Conservation (phyloP, 176 grass and related monocot species). For the Carex littledalei region DNA sequence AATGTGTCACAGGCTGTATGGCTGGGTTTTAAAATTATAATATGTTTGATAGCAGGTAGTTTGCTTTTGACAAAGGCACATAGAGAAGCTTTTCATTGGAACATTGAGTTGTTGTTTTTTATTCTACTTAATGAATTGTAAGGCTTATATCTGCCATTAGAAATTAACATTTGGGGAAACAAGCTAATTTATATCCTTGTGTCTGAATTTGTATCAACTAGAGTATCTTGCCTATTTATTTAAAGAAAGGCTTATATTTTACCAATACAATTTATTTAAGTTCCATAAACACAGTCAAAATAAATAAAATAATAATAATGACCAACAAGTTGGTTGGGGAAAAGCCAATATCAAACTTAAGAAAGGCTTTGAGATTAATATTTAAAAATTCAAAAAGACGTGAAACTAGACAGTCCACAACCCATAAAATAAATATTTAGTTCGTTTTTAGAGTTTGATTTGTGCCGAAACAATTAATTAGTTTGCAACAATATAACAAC, state of each 20-base stretch:
- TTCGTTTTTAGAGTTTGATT: too few relatives aligned
- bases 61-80: conserved; percentile 51
- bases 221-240: too few relatives aligned
- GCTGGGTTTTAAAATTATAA: background rate
- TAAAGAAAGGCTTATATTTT: background rate
- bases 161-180: background rate
- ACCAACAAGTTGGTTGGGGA: background rate
- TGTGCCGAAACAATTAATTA: too few relatives aligned
- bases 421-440: too few relatives aligned
- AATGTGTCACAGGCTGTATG: background rate
- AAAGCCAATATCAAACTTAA: background rate
- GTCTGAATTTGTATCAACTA: too few relatives aligned
- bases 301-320: background rate
- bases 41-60: conserved; percentile 24
- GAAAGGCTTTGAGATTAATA: too few relatives aligned
- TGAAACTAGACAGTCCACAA: too few relatives aligned
- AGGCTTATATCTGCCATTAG: background rate
- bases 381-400: too few relatives aligned
- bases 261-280: background rate
- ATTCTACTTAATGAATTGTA: background rate
- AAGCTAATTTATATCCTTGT: too few relatives aligned
- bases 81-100: conserved; percentile 75
- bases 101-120: conserved; percentile 27
- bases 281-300: too few relatives aligned
- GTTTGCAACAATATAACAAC: too few relatives aligned